Conservation (phyloP, 2,329 filamentous ascomycete genomes). For the Plenodomus biglobosus region DNA sequence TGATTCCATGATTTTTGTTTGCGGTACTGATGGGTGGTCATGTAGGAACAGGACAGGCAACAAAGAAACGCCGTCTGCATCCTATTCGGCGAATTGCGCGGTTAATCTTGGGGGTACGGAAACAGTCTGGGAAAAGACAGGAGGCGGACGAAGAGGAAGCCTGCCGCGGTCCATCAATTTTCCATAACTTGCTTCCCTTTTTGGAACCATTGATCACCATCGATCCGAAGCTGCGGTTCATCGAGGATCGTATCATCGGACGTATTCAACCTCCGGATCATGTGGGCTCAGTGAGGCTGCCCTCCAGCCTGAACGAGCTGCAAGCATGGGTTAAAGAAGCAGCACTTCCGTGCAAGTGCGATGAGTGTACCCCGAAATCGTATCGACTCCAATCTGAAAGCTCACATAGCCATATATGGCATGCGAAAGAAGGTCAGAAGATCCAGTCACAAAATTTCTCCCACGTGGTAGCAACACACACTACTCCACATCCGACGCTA, state of each 20-base stretch:
- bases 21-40: conserved; percentile 37
- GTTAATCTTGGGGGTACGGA: conserved; percentile 2
- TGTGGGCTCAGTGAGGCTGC: neutral
- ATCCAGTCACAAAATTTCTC: neutral
- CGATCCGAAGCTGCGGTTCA: conserved; percentile 15
- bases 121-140: neutral
- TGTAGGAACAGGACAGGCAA: conserved; percentile 1
- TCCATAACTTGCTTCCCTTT: conserved; percentile 16
- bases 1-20: conserved; percentile 6
- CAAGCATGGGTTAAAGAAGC: conserved; percentile 4
- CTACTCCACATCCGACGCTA: conserved; percentile 1
- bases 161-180: conserved; percentile 13
- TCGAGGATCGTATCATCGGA: conserved; percentile 18
- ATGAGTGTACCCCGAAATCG: conserved; percentile 15
- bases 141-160: neutral
- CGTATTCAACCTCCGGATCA: conserved; percentile 1
- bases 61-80: conserved; percentile 9
- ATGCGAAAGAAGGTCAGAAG: neutral
- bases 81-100: conserved; percentile 8
- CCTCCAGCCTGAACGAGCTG: conserved; percentile 7
- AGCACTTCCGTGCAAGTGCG: conserved; percentile 12
- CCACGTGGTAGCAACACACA: neutral
- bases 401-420: conserved; percentile 12
- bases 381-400: conserved; percentile 10
- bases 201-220: conserved; percentile 15